A percentile compares a stretch with the other conserved stretches of the same genome.
Evolutionary conservation across 805 yeast genomes (phyloP).

Genomic region (Hagleromyces aurorensis): DNA sequence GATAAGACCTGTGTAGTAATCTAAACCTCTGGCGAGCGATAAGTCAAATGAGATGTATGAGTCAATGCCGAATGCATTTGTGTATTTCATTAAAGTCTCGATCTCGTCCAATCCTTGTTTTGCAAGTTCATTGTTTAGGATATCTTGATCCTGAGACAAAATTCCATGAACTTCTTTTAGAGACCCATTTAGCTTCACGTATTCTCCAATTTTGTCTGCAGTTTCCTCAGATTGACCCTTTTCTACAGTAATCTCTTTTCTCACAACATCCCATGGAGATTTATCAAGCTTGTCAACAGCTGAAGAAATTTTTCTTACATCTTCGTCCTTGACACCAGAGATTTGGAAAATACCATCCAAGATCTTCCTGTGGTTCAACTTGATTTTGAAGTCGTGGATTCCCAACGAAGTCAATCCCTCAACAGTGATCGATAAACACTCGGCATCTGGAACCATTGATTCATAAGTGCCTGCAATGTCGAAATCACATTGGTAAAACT

Average conservation of each 20-base stretch:
- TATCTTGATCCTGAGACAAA: constrained; percentile 49
- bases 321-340: constrained; percentile 91
- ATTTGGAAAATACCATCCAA: constrained; percentile 93
- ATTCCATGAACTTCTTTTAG: constrained; percentile 50
- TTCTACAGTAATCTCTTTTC: constrained; percentile 84
- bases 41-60: constrained; percentile 73
- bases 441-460: constrained; percentile 94
- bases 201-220: constrained; percentile 89
- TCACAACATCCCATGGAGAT: constrained; percentile 90
- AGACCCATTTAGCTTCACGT: constrained; percentile 79
- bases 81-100: constrained; percentile 61
- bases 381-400: constrained; percentile 80
- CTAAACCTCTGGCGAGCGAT: constrained; percentile 94
- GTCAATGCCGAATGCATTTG: constrained; percentile 74
- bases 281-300: constrained; percentile 97
- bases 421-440: constrained; percentile 68
- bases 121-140: constrained; percentile 64
- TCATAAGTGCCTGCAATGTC: constrained; percentile 94
- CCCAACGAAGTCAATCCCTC: constrained; percentile 84
- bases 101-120: constrained; percentile 76
- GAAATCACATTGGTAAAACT: constrained; percentile 97
- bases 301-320: constrained; percentile 84
- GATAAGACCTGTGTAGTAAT: constrained; percentile 94
- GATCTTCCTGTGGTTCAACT: constrained; percentile 90
- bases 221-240: constrained; percentile 86